A percentile compares a stretch with the other conserved stretches of the same genome.
Evolutionary conservation across 176 grass and related monocot genomes (phyloP).

Genomic region (Cenchrus purpureus): DNA sequence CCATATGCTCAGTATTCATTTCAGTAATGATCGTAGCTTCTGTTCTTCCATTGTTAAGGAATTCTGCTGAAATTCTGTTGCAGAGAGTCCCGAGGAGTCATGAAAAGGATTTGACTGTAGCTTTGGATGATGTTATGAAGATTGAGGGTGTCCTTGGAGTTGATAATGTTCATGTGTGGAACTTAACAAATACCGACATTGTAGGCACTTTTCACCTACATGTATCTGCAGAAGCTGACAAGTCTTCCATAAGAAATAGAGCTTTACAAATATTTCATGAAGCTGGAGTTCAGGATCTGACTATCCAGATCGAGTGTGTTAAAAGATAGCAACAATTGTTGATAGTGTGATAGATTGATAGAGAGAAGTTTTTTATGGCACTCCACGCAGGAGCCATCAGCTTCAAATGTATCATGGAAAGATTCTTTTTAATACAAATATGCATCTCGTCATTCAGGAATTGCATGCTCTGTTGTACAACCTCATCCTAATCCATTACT

Average conservation of each 20-base stretch:
- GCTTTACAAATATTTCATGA: conserved; percentile 67
- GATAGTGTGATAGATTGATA: conserved; percentile 47
- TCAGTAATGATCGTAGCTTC: conserved; percentile 92
- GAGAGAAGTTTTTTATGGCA: conserved; percentile 40
- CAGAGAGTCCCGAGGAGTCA: conserved; percentile 89
- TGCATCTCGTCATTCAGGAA: conserved; percentile 1
- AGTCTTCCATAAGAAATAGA: conserved; percentile 52
- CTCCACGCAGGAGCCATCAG: conserved; percentile 5
- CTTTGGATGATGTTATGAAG: conserved; percentile 65
- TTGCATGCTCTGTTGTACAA: background rate
- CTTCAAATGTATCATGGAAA: conserved; percentile 18
- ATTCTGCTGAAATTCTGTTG: conserved; percentile 97
- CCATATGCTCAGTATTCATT: conserved; percentile 97
- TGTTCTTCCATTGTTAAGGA: conserved; percentile 85
- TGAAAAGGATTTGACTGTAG: conserved; percentile 76
- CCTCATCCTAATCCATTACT: background rate
- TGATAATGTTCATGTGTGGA: conserved; percentile 87
- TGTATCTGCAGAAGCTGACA: conserved; percentile 63
- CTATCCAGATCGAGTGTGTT: conserved; percentile 80
- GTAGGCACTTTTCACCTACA: conserved; percentile 81
- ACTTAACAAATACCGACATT: conserved; percentile 94
- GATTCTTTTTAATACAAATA: conserved; percentile 29
- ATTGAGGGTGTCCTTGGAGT: conserved; percentile 72
- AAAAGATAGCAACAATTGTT: conserved; percentile 47
- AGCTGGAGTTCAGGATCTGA: conserved; percentile 86